These are phyloP conservation scores for Heimioporus sp. DNA, from an alignment of 768 basidiomycete genomes.

Conservation along the genomic window DNA sequence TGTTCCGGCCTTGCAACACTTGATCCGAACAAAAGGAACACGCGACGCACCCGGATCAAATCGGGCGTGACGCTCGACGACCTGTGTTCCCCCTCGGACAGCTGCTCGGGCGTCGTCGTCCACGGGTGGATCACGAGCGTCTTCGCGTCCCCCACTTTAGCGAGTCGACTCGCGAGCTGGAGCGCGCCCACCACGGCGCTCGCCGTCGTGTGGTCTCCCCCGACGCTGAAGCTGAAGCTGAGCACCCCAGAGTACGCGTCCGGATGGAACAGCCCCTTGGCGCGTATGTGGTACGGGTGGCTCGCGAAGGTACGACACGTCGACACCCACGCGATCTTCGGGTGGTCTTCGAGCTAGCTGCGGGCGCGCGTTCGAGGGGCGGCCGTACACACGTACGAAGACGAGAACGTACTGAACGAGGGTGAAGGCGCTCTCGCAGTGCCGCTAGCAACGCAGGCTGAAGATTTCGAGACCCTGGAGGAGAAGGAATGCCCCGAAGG, in stretches of 20 bases:
- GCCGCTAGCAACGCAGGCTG: slow-evolving; percentile 55
- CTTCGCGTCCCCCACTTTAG: slow-evolving; percentile 69
- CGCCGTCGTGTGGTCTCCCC: slow-evolving; percentile 52
- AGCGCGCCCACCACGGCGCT: slow-evolving; percentile 68
- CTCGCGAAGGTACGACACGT: slow-evolving; percentile 68
- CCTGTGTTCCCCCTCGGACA: slow-evolving; percentile 45
- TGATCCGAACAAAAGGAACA: too few relatives aligned
- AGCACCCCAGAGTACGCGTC: slow-evolving; percentile 66
- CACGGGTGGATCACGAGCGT: slow-evolving; percentile 61
- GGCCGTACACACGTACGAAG: too few relatives aligned
- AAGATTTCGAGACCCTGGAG: slow-evolving; percentile 64
- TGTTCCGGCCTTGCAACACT: not conserved
- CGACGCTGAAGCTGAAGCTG: slow-evolving; percentile 78
- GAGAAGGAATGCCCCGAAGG: slow-evolving; percentile 58
- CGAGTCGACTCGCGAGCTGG: slow-evolving; percentile 67
- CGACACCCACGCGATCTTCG: slow-evolving; percentile 70
- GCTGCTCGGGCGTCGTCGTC: slow-evolving; percentile 59
- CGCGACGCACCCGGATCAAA: slow-evolving; percentile 47
- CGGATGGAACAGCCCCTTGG: slow-evolving; percentile 52
- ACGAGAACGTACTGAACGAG: slow-evolving; percentile 43
- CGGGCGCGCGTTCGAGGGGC: too few relatives aligned
- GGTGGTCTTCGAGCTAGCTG: slow-evolving; percentile 61
- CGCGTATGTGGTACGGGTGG: slow-evolving; percentile 61
- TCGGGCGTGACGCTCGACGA: slow-evolving; percentile 53
- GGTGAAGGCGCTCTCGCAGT: slow-evolving; percentile 53